These are phyloP conservation scores for Adansonia rubrostipa DNA, from an alignment of 441 rosid species.

Conservation along the genomic window DNA sequence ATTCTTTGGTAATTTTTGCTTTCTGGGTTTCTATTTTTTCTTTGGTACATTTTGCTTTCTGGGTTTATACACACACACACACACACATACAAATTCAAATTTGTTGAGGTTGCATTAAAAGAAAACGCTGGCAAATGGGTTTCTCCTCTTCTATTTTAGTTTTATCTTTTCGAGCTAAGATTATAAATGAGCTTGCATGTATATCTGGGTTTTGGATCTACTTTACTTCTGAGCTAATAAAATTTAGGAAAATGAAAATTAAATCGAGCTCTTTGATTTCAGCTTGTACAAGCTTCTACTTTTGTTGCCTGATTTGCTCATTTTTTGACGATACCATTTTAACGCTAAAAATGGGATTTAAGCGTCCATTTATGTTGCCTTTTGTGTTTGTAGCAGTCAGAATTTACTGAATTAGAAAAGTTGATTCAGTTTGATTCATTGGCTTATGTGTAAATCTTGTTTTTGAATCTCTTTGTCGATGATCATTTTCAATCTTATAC, in stretches of 20 bases:
- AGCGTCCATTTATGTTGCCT: conserved; percentile 9
- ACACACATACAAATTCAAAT: background rate
- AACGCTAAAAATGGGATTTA: background rate
- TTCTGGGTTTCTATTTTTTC: background rate
- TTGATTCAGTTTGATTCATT: conserved; percentile 10
- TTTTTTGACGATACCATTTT: background rate
- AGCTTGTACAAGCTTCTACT: conserved; percentile 6
- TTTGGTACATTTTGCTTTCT: background rate
- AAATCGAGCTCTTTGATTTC: background rate
- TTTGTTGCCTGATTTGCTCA: background rate
- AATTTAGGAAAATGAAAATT: background rate
- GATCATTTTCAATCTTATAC: background rate
- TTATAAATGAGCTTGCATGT: conserved; percentile 3
- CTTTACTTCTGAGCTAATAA: conserved; percentile 17
- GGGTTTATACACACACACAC: background rate
- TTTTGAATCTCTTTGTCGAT: background rate
- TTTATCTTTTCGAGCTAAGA: conserved; percentile 1
- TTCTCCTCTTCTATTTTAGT: background rate
- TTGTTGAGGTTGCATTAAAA: background rate
- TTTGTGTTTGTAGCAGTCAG: background rate
- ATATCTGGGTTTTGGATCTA: background rate
- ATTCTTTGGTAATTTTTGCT: background rate
- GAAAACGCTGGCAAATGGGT: background rate
- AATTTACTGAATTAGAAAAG: background rate
- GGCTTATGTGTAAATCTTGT: background rate